A percentile compares a stretch with the other conserved stretches of the same genome.
Evolutionary conservation across 2,329 filamentous ascomycete species (phyloP).

Genomic region (Aquanectria penicillioides): DNA sequence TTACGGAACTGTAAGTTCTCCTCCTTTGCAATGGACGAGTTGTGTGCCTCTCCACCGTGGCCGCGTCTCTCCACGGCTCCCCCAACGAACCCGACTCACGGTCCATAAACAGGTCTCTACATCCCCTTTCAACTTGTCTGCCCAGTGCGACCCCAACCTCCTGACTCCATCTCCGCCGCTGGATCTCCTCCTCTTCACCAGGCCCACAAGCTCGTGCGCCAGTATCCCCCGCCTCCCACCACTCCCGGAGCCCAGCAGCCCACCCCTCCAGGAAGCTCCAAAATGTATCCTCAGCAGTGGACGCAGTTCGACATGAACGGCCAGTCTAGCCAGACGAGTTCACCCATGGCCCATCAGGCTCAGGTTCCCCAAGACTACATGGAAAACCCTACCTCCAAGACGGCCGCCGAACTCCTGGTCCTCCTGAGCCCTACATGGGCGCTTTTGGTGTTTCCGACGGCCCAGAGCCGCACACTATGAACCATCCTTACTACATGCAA

Average conservation of each 20-base stretch:
- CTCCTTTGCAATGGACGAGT: not conserved
- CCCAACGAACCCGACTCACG: slow-evolving; percentile 15
- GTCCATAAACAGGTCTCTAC: slow-evolving; percentile 32
- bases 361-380: slow-evolving; percentile 48
- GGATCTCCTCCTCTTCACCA: slow-evolving; percentile 60
- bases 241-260: slow-evolving; percentile 54
- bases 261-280: slow-evolving; percentile 59
- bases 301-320: slow-evolving; percentile 54
- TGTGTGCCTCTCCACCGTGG: not conserved
- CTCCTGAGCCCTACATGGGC: slow-evolving; percentile 50
- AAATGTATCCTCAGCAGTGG: slow-evolving; percentile 55
- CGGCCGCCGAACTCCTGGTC: slow-evolving; percentile 50
- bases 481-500: slow-evolving; percentile 44
- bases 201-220: slow-evolving; percentile 52
- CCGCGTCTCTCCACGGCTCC: not conserved
- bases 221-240: slow-evolving; percentile 51
- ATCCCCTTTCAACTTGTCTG: slow-evolving; percentile 47
- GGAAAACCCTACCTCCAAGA: slow-evolving; percentile 50
- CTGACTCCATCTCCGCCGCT: slow-evolving; percentile 61
- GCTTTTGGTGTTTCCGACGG: slow-evolving; percentile 49
- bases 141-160: slow-evolving; percentile 55
- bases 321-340: slow-evolving; percentile 54
- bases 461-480: slow-evolving; percentile 38
- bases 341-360: slow-evolving; percentile 56
- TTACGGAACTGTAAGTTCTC: slow-evolving; percentile 46